Evolutionary conservation across 148 eudicot species (phyloP).

Genomic region (Gaultheria prostrata): DNA sequence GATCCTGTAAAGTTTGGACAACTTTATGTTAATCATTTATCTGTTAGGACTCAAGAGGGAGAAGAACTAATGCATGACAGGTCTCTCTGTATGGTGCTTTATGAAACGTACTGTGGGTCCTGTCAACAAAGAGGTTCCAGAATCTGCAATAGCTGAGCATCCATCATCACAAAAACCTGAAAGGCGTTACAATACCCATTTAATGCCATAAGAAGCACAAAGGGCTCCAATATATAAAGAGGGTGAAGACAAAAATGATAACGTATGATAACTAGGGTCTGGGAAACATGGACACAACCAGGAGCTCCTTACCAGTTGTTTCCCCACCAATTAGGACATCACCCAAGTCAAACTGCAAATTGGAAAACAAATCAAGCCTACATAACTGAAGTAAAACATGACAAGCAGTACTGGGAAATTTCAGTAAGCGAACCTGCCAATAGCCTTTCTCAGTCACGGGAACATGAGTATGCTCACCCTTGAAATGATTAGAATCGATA

Average conservation of each 20-base stretch:
- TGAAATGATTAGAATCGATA: constrained; percentile 70
- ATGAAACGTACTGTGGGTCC: constrained; percentile 74
- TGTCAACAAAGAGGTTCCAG: constrained; percentile 93
- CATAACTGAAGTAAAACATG: not conserved
- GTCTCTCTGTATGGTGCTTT: not conserved
- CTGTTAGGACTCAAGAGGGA: not conserved
- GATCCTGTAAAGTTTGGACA: not conserved
- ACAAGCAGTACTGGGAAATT: not conserved
- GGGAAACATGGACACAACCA: not conserved
- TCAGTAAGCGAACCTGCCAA: constrained; percentile 68
- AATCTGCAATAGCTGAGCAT: constrained; percentile 94
- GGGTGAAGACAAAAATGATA: not conserved
- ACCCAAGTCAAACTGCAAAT: constrained; percentile 76
- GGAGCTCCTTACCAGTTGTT: constrained; percentile 56
- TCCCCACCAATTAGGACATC: constrained; percentile 68
- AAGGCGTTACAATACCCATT: constrained; percentile 11
- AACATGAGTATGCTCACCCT: constrained; percentile 77
- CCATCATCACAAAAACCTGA: constrained; percentile 79
- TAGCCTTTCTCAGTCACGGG: constrained; percentile 85
- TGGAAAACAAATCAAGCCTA: not conserved
- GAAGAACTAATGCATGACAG: not conserved
- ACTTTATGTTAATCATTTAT: not conserved
- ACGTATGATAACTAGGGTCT: not conserved
- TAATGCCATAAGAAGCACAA: constrained; percentile 8
- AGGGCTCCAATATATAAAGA: constrained; percentile 3